phyloP scores from a whole-genome alignment of 352 stramenopile genomes.

The Pythium catenulatum region DNA sequence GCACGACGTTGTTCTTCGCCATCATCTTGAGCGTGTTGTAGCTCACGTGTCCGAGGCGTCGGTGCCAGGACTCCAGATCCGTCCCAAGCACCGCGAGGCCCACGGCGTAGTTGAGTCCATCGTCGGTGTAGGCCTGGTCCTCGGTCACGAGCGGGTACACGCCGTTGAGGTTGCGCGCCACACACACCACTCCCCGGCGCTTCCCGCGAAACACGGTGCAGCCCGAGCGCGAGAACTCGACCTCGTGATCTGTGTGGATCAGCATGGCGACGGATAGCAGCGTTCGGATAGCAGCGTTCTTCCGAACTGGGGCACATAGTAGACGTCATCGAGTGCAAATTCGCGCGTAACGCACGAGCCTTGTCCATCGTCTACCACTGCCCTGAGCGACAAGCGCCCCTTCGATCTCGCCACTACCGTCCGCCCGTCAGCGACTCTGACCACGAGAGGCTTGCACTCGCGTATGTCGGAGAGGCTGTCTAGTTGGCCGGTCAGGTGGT shows the following conservation, averaged over 20 bases:
- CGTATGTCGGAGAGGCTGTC: neutral
- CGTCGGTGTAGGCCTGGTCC: neutral
- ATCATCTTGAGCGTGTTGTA: neutral
- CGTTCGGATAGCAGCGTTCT: constrained; percentile 2
- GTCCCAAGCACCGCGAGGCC: neutral
- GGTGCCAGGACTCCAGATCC: constrained; percentile 6
- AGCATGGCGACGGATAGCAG: constrained; percentile 1
- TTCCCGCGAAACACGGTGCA: neutral
- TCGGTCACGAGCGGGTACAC: neutral
- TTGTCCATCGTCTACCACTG: neutral
- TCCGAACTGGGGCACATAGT: neutral
- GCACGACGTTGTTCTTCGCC: neutral
- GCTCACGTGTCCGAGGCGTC: neutral
- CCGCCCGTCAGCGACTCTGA: constrained; percentile 8
- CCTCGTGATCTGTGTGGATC: neutral
- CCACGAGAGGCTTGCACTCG: neutral
- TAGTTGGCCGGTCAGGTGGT: constrained; percentile 24
- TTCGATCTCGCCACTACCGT: neutral
- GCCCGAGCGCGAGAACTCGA: neutral
- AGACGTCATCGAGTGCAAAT: constrained; percentile 15
- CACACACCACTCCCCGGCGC: neutral
- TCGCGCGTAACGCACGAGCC: neutral
- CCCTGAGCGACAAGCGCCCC: neutral
- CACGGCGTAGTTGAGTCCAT: neutral
- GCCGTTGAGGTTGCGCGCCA: neutral